Conservation (phyloP, 768 basidiomycete genomes). For the Boletus reticuloceps region DNA sequence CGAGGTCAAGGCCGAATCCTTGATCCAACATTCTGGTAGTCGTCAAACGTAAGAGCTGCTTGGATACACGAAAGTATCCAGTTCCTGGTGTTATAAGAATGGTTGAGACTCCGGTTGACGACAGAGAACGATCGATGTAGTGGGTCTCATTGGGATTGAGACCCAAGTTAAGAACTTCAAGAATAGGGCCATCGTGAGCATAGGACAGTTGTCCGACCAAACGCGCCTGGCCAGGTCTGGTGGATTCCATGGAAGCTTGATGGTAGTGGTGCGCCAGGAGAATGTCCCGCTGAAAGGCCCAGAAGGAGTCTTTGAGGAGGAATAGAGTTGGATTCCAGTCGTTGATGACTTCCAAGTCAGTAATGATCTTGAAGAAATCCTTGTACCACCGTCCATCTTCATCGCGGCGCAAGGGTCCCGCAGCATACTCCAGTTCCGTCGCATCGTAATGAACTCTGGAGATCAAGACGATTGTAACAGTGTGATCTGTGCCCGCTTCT, state of each 20-base stretch:
- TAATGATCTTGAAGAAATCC: conserved; percentile 95
- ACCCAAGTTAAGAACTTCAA: conserved; percentile 91
- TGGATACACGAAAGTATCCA: conserved; percentile 90
- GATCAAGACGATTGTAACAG: conserved; percentile 91
- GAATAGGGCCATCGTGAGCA: conserved; percentile 93
- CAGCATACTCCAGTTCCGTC: conserved; percentile 76
- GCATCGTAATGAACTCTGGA: conserved; percentile 89
- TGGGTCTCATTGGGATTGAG: conserved; percentile 92
- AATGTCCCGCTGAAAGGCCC: conserved; percentile 90
- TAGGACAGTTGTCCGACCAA: conserved; percentile 77
- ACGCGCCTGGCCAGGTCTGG: conserved; percentile 49
- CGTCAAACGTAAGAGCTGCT: conserved; percentile 84
- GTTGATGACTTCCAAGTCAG: conserved; percentile 82
- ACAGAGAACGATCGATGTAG: conserved; percentile 92
- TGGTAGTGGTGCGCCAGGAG: conserved; percentile 88
- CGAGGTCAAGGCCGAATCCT: conserved; percentile 85
- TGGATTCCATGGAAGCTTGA: conserved; percentile 54
- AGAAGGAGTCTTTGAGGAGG: conserved; percentile 84
- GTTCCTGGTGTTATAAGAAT: conserved; percentile 92
- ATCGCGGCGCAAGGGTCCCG: conserved; percentile 74
- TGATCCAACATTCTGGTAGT: conserved; percentile 93
- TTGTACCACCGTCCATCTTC: conserved; percentile 84
- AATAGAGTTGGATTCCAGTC: conserved; percentile 89
- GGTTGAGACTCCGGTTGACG: conserved; percentile 80
- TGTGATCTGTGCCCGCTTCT: conserved; percentile 84